Conservation (phyloP, 2,329 filamentous ascomycete species). For the Ophiostoma quercus region DNA sequence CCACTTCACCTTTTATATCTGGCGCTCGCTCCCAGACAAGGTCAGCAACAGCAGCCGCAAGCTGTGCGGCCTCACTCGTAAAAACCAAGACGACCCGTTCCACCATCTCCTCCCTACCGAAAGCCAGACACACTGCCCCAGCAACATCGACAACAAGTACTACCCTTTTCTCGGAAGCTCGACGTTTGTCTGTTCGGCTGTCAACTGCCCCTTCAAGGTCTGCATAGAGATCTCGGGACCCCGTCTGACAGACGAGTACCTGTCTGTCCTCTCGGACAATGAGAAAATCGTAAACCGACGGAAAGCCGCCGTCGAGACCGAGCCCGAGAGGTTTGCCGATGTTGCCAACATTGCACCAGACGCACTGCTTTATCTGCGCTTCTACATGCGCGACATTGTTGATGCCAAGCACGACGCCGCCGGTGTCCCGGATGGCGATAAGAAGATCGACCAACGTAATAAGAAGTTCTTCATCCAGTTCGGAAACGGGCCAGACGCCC, state of each 20-base stretch:
- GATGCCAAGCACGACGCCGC: slow-evolving; percentile 37
- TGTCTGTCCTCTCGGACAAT: slow-evolving; percentile 43
- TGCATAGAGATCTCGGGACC: slow-evolving; percentile 47
- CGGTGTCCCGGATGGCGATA: slow-evolving; percentile 19
- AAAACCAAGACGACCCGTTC: slow-evolving; percentile 25
- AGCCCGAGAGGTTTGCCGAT: slow-evolving; percentile 46
- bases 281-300: slow-evolving; percentile 41
- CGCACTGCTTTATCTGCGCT: slow-evolving; percentile 44
- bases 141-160: slow-evolving; percentile 33
- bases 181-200: slow-evolving; percentile 40
- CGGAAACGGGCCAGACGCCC: slow-evolving; percentile 42
- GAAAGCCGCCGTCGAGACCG: slow-evolving; percentile 38
- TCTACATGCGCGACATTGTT: slow-evolving; percentile 49
- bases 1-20: slow-evolving; percentile 34
- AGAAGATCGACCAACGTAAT: slow-evolving; percentile 51
- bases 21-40: not conserved
- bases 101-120: slow-evolving; percentile 31
- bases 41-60: not conserved
- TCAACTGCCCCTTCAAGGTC: slow-evolving; percentile 40
- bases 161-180: slow-evolving; percentile 38
- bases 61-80: slow-evolving; percentile 25
- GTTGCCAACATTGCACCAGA: slow-evolving; percentile 39
- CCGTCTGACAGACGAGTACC: slow-evolving; percentile 42
- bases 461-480: slow-evolving; percentile 53
- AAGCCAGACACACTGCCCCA: slow-evolving; percentile 5